Evolutionary conservation across 164 flowering plant species (phyloP), one percentile per base, ranked within the genome.

Genomic region (Paratinospora sagittata): DNA sequence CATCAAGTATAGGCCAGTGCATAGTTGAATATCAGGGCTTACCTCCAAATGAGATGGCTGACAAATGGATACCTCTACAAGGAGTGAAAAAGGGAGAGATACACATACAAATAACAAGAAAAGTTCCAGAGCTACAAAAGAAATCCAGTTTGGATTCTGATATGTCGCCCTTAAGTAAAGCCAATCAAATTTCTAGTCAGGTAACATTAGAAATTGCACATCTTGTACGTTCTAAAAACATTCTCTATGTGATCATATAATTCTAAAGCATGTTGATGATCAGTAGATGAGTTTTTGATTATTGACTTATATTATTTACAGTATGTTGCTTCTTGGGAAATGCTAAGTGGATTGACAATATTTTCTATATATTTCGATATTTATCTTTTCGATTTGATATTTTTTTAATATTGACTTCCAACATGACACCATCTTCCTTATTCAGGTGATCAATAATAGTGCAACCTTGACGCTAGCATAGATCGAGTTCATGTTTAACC

Each of bases 31-130:
- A 90, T 75, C 89, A 87, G 61, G 72, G 89, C 52, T 78, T 92
- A 81, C 85, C 91, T 67, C 90, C 91, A n/a, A 94, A 94, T 70
- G 79, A 89, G 75, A 81, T 77, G 83, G 81, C 83, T 41, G 96
- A 94, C 76, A 89, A 92, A 75, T 94, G 98, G 97, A 90, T 94
- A 82, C 98, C 98, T 14, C 96, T 94, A 27, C 97, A 92, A 84
- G 92, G 92, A 60, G 98, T 92, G 41, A 92, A 76, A 69, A 84
- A 81, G 69, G 98, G 98, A 23, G 98, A 94, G 80, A 89, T 94
- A 55, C 97, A 86, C 73, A 66, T 94, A 67, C 90, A 84, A 72
- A 76, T 94, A 27, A 90, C 93, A 21, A 81, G 92, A 76, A 89
- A 79, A 81, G 77, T 87, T 79, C 97, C 93, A 12, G 88, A 87